Conservation (phyloP, 768 basidiomycete species). For the Hygrophoropsis aurantiaca region DNA sequence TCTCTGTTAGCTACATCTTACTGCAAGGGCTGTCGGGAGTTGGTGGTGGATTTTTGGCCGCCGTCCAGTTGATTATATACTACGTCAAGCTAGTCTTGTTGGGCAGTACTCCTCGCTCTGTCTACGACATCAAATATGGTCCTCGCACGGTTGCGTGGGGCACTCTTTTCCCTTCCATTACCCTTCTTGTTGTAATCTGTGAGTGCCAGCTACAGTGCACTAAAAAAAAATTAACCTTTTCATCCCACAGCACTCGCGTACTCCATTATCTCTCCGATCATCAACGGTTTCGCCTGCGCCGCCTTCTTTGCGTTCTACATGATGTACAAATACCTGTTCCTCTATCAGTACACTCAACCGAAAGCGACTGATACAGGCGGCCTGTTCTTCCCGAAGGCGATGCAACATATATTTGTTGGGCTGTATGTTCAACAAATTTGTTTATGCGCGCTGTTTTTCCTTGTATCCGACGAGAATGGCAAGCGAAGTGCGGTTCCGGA, state of each 20-base stretch:
- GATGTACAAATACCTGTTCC: conserved; percentile 85
- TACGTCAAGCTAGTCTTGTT: conserved; percentile 88
- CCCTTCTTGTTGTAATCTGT: conserved; percentile 84
- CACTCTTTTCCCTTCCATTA: conserved; percentile 65
- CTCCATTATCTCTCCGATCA: conserved; percentile 88
- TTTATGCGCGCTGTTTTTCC: conserved; percentile 87
- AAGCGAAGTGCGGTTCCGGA: conserved; percentile 65
- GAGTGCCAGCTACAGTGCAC: conserved; percentile 23
- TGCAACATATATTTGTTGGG: conserved; percentile 92
- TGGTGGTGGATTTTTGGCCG: conserved; percentile 78
- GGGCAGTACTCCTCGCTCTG: conserved; percentile 84
- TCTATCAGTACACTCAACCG: conserved; percentile 76
- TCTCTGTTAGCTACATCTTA: conserved; percentile 58
- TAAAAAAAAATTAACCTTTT: conserved; percentile 2
- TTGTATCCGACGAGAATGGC: conserved; percentile 55
- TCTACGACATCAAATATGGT: conserved; percentile 81
- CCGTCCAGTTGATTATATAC: conserved; percentile 75
- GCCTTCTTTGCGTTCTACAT: conserved; percentile 85
- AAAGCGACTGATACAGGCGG: conserved; percentile 81
- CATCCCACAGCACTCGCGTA: conserved; percentile 62
- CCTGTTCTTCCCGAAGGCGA: conserved; percentile 91
- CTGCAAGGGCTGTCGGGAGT: conserved; percentile 80
- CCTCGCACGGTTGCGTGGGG: conserved; percentile 74
- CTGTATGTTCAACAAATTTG: conserved; percentile 90
- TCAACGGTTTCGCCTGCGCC: conserved; percentile 82